Percentiles rank a stretch among this genome's conserved stretches.
phyloP scores from a whole-genome alignment of 345 rosid species.

The Durio zibethinus region DNA sequence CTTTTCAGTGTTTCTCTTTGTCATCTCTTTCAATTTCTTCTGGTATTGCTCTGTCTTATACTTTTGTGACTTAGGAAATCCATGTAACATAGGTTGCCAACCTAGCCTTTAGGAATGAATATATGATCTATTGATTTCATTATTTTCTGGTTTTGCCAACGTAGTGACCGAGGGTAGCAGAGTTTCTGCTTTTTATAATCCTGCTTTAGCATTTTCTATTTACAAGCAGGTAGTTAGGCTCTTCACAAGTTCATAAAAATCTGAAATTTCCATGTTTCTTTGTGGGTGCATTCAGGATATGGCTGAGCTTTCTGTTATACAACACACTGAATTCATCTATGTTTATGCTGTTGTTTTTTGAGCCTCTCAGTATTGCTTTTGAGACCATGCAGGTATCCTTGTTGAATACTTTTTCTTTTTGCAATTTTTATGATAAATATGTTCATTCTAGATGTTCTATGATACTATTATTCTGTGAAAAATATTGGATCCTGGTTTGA shows the following conservation, averaged over 20 bases:
- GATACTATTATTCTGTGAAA: neutral
- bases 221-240: neutral
- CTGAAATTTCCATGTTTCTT: neutral
- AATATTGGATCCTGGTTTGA: neutral
- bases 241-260: neutral
- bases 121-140: neutral
- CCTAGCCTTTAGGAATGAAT: neutral
- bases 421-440: neutral
- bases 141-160: neutral
- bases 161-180: neutral
- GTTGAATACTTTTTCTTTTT: neutral
- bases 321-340: slow-evolving; percentile 4
- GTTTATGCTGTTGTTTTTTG: slow-evolving; percentile 16
- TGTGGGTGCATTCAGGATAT: slow-evolving; percentile 1
- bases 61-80: slow-evolving; percentile 15
- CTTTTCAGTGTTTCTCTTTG: slow-evolving; percentile 72
- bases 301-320: slow-evolving; percentile 5
- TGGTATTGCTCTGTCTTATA: slow-evolving; percentile 54
- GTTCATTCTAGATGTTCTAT: neutral
- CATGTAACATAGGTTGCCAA: too few species aligned
- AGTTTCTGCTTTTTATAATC: neutral
- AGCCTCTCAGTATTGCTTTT: slow-evolving; percentile 19
- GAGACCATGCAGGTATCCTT: slow-evolving; percentile 13
- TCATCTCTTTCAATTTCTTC: slow-evolving; percentile 64
- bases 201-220: neutral